These are phyloP conservation scores for Cynanchum wilfordii DNA, from an alignment of 257 asterid genomes.

Conservation along the genomic window DNA sequence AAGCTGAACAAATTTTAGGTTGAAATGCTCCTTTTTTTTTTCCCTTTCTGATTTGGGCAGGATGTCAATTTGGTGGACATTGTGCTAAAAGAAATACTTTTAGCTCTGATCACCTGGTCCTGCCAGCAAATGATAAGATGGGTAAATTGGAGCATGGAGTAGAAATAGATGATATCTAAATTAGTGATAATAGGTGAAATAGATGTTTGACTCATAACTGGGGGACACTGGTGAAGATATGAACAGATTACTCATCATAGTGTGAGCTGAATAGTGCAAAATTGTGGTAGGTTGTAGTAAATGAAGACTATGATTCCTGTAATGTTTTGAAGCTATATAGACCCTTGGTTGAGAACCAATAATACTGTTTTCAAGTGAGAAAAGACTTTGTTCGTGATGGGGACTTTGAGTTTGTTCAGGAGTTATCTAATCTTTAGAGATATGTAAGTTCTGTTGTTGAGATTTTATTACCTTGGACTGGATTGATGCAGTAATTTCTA, in stretches of 20 bases:
- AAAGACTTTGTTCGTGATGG: not conserved
- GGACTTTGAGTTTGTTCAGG: constrained; percentile 6
- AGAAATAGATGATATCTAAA: constrained; percentile 4
- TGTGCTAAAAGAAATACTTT: constrained; percentile 7
- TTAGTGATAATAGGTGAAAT: constrained; percentile 3
- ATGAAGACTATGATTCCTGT: not conserved
- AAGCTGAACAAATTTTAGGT: not conserved
- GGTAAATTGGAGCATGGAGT: constrained; percentile 4
- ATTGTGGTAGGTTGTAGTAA: constrained; percentile 5
- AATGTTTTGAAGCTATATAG: constrained; percentile 1
- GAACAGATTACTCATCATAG: not conserved
- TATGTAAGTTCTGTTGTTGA: not conserved
- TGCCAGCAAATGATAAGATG: not conserved
- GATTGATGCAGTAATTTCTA: not conserved
- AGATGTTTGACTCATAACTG: constrained; percentile 3
- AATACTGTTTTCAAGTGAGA: not conserved
- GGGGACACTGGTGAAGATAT: constrained; percentile 4
- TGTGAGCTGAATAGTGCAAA: not conserved
- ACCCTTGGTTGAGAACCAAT: constrained; percentile 1
- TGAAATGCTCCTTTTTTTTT: not conserved
- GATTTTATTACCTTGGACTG: not conserved
- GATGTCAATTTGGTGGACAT: constrained; percentile 2
- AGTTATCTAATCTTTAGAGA: constrained; percentile 1
- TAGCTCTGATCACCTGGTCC: constrained; percentile 10
- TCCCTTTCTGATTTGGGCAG: constrained; percentile 3